Evolutionary conservation across 352 stramenopile genomes (phyloP), one percentile per base, ranked within the genome.

Genomic region (Phytophthora citrophthora): DNA sequence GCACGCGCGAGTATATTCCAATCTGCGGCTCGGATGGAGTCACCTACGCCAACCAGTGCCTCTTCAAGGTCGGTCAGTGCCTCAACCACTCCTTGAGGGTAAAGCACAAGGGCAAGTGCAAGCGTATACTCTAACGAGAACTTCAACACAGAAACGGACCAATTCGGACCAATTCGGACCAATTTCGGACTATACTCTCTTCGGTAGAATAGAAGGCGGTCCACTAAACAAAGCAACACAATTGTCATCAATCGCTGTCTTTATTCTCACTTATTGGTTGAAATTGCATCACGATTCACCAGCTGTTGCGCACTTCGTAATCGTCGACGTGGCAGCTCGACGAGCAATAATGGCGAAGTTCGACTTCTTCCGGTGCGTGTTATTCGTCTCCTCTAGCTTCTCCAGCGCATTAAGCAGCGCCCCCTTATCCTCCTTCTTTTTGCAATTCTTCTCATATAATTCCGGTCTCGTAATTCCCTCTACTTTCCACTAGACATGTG

Each of bases 331-430:
- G 66, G 54, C 61, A 68, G 3, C n/a, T 45, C 12, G 23, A 26
- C 26, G 40, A 52, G 51, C 39, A 73, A 61, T 34, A 24, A 67
- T 79, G 54, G 32, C 70, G 26, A 74, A 70, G 59, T 52, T 89
- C 64, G 77, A 89, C 68, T 86, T 89, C 61, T 89, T 89, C 73
- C 77, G 80, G 80, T 89, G 57, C 57, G 77, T 72, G 16, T 43
- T 61, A 11, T 53, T 49, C 36, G 29, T 10, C 3, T 3, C 16
- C 8, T 2, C 43, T 8, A 15, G 9, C 16, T 9, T 23, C n/a
- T n/a, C 8, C 31, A 46, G 38, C 16, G 1, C 4, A 11, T 16
- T 12, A 13, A 36, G 40, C 26, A 47, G 8, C 11, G 0, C 11
- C 2, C 2, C 4, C 24, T 46, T 7, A 3, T 16, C 49, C 26